Percentiles rank a stretch among this genome's conserved stretches.
These are phyloP conservation scores for Curvularia verruculosa DNA, from an alignment of 2,329 filamentous ascomycete genomes.

Conservation along the genomic window DNA sequence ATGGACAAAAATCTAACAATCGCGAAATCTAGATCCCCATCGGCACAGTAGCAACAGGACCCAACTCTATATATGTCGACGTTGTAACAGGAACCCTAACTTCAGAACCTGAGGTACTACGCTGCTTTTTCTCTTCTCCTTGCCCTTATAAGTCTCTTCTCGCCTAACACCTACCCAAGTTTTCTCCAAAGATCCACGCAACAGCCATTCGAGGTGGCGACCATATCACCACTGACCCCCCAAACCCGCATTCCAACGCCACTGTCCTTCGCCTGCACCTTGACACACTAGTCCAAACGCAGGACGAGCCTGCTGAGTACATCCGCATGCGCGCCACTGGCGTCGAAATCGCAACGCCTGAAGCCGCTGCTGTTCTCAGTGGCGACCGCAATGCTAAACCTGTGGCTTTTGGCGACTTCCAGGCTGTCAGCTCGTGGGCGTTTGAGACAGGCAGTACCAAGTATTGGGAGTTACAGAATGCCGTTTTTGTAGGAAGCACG, in stretches of 20 bases:
- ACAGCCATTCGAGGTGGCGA: constrained; percentile 11
- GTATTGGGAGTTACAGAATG: constrained; percentile 9
- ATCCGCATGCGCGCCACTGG: constrained; percentile 6
- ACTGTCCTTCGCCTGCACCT: constrained; percentile 4
- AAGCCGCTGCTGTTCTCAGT: neutral
- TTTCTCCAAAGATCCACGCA: neutral
- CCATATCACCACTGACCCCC: constrained; percentile 5
- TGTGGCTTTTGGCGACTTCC: neutral
- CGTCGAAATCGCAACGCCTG: neutral
- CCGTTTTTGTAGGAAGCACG: constrained; percentile 10
- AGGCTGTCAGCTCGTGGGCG: constrained; percentile 4
- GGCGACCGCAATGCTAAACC: neutral
- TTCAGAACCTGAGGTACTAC: constrained; percentile 2
- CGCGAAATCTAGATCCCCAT: neutral
- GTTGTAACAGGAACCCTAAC: constrained; percentile 1
- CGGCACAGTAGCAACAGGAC: neutral
- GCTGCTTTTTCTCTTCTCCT: neutral
- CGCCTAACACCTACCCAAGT: neutral
- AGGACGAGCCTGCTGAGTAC: constrained; percentile 2
- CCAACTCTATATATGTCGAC: constrained; percentile 4
- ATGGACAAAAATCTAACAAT: neutral
- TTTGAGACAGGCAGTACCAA: constrained; percentile 10
- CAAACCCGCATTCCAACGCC: neutral
- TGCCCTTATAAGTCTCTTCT: neutral
- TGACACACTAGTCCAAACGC: constrained; percentile 1